Evolutionary conservation across 2,329 filamentous ascomycete species (phyloP).

Genomic region (Exophiala viscosa): DNA sequence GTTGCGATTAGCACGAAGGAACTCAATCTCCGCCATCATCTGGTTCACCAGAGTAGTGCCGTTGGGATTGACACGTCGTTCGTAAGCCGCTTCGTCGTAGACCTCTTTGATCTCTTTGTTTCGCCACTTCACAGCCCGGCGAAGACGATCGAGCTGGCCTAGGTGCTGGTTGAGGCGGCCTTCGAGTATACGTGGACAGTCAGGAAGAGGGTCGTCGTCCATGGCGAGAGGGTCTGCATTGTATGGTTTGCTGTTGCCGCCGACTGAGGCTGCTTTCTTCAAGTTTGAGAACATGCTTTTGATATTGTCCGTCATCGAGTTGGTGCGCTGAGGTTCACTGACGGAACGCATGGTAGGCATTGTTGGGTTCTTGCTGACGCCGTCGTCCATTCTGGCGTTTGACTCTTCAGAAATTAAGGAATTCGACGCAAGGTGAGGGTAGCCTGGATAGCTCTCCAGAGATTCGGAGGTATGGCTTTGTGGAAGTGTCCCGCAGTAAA

Average conservation of each 20-base stretch:
- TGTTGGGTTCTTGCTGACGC: slow-evolving; percentile 1
- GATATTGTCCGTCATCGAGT: slow-evolving; percentile 7
- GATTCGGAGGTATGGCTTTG: too few relatives aligned
- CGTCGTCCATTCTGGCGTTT: too few relatives aligned
- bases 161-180: slow-evolving; percentile 30
- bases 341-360: slow-evolving; percentile 2
- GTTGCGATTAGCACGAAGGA: slow-evolving; percentile 10
- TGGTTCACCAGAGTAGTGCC: slow-evolving; percentile 2
- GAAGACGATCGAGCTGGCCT: slow-evolving; percentile 20
- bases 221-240: background rate
- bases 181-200: slow-evolving; percentile 10
- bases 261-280: slow-evolving; percentile 9
- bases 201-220: slow-evolving; percentile 4
- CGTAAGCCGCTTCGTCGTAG: slow-evolving; percentile 5
- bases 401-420: too few relatives aligned
- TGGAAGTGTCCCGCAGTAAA: too few relatives aligned
- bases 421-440: too few relatives aligned
- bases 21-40: slow-evolving; percentile 4
- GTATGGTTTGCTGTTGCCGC: slow-evolving; percentile 8
- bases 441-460: too few relatives aligned
- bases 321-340: background rate
- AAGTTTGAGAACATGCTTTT: slow-evolving; percentile 10
- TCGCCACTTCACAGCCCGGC: slow-evolving; percentile 8
- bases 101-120: slow-evolving; percentile 16
- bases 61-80: slow-evolving; percentile 5